Conservation (phyloP, 495 filamentous ascomycete species). For the Penicillium arizonense region DNA sequence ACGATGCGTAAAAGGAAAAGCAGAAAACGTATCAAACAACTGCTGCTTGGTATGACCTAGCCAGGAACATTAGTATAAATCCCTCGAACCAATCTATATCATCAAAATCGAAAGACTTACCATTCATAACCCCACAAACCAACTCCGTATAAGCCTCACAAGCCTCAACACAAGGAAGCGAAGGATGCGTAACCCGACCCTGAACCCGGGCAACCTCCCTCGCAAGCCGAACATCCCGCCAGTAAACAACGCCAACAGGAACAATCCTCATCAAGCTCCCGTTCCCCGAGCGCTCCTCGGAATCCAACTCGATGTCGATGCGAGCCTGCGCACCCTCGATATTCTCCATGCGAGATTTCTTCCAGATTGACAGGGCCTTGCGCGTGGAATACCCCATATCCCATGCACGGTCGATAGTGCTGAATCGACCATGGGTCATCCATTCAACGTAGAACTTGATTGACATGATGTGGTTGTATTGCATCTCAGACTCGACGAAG, state of each 20-base stretch:
- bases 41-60: slow-evolving; percentile 23
- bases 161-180: slow-evolving; percentile 35
- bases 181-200: slow-evolving; percentile 40
- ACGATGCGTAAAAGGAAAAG: slow-evolving; percentile 20
- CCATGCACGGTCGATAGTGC: slow-evolving; percentile 33
- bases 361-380: slow-evolving; percentile 35
- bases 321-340: slow-evolving; percentile 5
- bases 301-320: slow-evolving; percentile 10
- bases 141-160: slow-evolving; percentile 42
- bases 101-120: slow-evolving; percentile 7
- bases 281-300: slow-evolving; percentile 34
- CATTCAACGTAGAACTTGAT: slow-evolving; percentile 39
- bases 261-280: slow-evolving; percentile 48
- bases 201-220: slow-evolving; percentile 23
- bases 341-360: not conserved
- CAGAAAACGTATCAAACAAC: slow-evolving; percentile 8
- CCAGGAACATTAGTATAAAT: not conserved
- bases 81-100: not conserved
- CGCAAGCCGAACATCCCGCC: slow-evolving; percentile 19
- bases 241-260: slow-evolving; percentile 34
- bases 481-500: slow-evolving; percentile 28
- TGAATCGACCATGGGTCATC: slow-evolving; percentile 36
- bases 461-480: slow-evolving; percentile 27
- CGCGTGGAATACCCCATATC: slow-evolving; percentile 41
- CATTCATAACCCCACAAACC: slow-evolving; percentile 20